These are phyloP conservation scores for Sphagnum fallax DNA, from an alignment of 228 moss, liverwort and hornwort species.

Conservation along the genomic window DNA sequence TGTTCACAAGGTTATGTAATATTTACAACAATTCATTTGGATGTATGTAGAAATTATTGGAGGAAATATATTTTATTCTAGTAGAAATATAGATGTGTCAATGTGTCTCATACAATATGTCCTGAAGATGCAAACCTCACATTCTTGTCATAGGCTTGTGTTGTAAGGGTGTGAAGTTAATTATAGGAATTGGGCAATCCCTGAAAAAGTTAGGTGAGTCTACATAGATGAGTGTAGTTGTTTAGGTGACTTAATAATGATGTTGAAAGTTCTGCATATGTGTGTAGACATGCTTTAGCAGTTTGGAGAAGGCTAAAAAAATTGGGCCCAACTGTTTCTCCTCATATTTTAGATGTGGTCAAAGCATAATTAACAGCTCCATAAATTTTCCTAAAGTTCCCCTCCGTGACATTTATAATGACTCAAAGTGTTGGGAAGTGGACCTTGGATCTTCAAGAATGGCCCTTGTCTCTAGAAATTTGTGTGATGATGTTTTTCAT, in stretches of 20 bases:
- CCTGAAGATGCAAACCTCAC: too few relatives aligned
- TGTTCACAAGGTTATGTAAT: neutral
- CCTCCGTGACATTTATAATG: constrained; percentile 80
- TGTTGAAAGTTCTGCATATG: neutral
- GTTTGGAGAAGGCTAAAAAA: constrained; percentile 81
- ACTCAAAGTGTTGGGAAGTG: constrained; percentile 79
- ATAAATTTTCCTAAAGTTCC: constrained; percentile 81
- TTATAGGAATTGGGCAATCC: too few relatives aligned
- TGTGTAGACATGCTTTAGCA: constrained; percentile 54
- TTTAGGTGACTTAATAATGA: too few relatives aligned
- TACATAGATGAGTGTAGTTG: too few relatives aligned
- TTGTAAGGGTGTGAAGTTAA: too few relatives aligned
- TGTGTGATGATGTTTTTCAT: constrained; percentile 69
- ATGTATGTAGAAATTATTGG: neutral
- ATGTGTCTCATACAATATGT: constrained; percentile 51
- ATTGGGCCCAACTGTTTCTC: constrained; percentile 78
- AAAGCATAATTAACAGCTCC: constrained; percentile 74
- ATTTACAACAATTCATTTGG: neutral
- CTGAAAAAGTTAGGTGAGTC: too few relatives aligned
- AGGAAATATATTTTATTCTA: neutral
- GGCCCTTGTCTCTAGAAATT: constrained; percentile 57
- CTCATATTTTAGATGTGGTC: constrained; percentile 84
- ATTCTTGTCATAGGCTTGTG: too few relatives aligned
- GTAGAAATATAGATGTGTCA: neutral
- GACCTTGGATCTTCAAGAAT: constrained; percentile 62